Base-by-base conservation (phyloP, 83 land plant species). In the Larix sibirica region DNA sequence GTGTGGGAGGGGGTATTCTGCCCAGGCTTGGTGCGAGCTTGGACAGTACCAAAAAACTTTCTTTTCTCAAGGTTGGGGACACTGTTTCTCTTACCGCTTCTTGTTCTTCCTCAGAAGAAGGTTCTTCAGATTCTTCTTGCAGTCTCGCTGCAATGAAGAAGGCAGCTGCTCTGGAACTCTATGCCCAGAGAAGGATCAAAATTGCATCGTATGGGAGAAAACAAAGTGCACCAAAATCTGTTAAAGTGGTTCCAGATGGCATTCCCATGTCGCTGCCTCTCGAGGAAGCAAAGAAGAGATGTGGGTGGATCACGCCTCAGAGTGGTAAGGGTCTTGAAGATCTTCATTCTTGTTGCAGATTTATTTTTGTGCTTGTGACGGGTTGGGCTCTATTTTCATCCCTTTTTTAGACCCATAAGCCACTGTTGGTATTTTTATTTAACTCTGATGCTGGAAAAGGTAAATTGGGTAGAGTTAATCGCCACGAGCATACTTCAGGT, bases 271-370 rank as follows among this genome's bases (percentile, higher is more conserved):
- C 83, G 1, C 79, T 63, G 14, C 67, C 81, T 31, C 38, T 79
- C n/a, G 65, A 9, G n/a, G 33, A 60, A 26, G 79, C 44, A 42
- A 74, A 75, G 84, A 82, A 50, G 77, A 80, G 74, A 64, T 84
- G 85, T 26, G 67, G 63, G 23, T 84, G 85, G 85, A 80, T 84
- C 31, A 84, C 85, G 28, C 20, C 82, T 14, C 40, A 84, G 10
- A 47, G 82, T 23, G 85, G 85, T 84, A 71, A 68, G 71, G 26
- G 4, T 40, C 44, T 73, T 42, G n/a, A 73, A 14, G 21, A 40
- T 0, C 56, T 50, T 50, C 13, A 50, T 50, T 50, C 56, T 50
- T 50, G 9, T 54, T 54, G 58, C 58, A 54, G 58, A 54, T 54
- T 54, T 54, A 12, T 54, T 54, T 54, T 54, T 54, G 58, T 54